A percentile compares a stretch with the other conserved stretches of the same genome.
phyloP scores from a whole-genome alignment of 768 basidiomycete species.

The Naganishia friedmannii region DNA sequence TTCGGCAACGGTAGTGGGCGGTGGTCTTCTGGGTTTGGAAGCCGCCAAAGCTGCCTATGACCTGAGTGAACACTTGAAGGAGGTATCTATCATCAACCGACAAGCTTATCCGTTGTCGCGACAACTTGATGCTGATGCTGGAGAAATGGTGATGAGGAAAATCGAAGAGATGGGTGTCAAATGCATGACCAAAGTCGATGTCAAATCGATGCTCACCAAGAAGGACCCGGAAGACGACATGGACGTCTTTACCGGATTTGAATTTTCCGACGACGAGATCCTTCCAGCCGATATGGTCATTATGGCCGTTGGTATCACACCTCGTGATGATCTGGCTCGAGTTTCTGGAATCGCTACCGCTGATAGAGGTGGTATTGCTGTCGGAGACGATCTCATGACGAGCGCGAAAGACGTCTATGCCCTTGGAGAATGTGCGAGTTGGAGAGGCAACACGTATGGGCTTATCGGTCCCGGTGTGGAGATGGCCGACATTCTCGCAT shows the following conservation, averaged over 20 bases:
- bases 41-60: slow-evolving; percentile 72
- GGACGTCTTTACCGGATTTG: slow-evolving; percentile 57
- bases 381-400: slow-evolving; percentile 62
- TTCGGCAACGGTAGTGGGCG: slow-evolving; percentile 63
- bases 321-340: slow-evolving; percentile 67
- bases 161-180: slow-evolving; percentile 64
- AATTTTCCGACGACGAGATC: slow-evolving; percentile 57
- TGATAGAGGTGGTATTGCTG: slow-evolving; percentile 60
- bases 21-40: slow-evolving; percentile 69
- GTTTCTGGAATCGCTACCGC: slow-evolving; percentile 59
- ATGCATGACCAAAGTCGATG: slow-evolving; percentile 56
- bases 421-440: slow-evolving; percentile 72
- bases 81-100: slow-evolving; percentile 61
- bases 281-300: slow-evolving; percentile 61
- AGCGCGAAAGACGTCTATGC: slow-evolving; percentile 64
- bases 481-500: slow-evolving; percentile 72
- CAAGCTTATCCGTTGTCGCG: slow-evolving; percentile 60
- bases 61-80: slow-evolving; percentile 54
- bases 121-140: slow-evolving; percentile 61
- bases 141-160: slow-evolving; percentile 62
- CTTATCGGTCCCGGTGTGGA: slow-evolving; percentile 67
- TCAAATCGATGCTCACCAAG: slow-evolving; percentile 53
- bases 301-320: slow-evolving; percentile 68
- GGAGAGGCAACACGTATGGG: slow-evolving; percentile 65
- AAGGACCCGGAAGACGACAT: slow-evolving; percentile 44